Base-by-base conservation (phyloP, 257 asterid species). In the Capsicum rhomboideum region DNA sequence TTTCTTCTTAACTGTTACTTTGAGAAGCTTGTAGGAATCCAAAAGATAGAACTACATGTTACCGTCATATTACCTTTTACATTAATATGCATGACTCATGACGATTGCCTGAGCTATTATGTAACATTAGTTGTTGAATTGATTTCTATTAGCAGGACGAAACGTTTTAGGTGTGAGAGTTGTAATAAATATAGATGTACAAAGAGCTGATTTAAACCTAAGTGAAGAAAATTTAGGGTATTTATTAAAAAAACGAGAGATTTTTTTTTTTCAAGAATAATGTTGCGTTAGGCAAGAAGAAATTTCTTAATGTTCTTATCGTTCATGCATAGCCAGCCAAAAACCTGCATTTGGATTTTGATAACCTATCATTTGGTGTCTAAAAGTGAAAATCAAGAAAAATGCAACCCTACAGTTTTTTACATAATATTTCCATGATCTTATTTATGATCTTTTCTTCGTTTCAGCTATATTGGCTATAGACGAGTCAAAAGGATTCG, bases 381-480 rank as follows among this genome's bases (percentile, higher is more conserved):
- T 20, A 55, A 54, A 18, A 0, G 20, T 5, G 56, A 7, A 52
- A 55, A 55, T 3, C 63, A 55, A 55, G 21, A 10, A 55, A 55
- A 55, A 23, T 55, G 8, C 63, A 55, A 55, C 8, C 63, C 63
- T 20, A 2, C 13, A 2, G 37, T 31, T 31, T 31, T 31, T 4
- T 31, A 2, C 4, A 31, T 2, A 31, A 34, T 63, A 67, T 82
- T 11, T 4, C 40, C 9, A 0, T 16, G 49, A 17, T 8, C 49
- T 18, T 4, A 34, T 68, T 68, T 4, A 9, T 68, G 50, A 34
- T 82, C 54, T 50, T 20, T 12, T 78, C 17, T 10, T 44, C 49
- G 40, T 87, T 89, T 90, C 94, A 96, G 99, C 91, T 84, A 87
- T 94, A 88, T 94, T 96, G 63, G 95, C 97, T 82, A 91, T 96